Base-by-base conservation (phyloP, 2,329 filamentous ascomycete genomes). In the Epichloe sp. region DNA sequence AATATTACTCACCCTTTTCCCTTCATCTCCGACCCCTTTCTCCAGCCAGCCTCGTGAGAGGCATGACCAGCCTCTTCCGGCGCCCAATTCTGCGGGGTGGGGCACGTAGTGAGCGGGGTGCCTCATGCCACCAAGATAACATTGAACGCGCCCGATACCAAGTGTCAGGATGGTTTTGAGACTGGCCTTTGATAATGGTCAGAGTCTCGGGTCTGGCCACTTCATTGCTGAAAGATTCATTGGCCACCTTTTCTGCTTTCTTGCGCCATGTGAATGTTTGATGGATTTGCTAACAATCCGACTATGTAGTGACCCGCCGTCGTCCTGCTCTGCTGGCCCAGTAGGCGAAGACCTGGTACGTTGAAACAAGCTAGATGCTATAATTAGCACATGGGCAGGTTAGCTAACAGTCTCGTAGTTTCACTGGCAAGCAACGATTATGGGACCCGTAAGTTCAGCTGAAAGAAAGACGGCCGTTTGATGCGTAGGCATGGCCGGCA, bases 381-480 rank as follows among this genome's bases (percentile, higher is more conserved):
- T 11, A 26, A 31, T 3, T 15, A 37, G 15, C n/a, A 34, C 15
- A 12, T 17, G 26, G n/a, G 10, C 11, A 14, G 8, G 7, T 26
- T 8, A 31, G 47, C 60, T 67, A 53, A 68, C 60, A 31, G 15
- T 42, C 23, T 40, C 52, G 63, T 63, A 98, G 91, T 98, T 98
- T 69, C 93, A 97, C 83, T 98, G 93, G 93, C 93, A 98, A 84
- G 93, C 93, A 65, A 98, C 93, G 49, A 98, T 98, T 70, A 98
- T 98, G 93, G 93, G 93, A 73, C 93, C 93, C 69, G 88, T 95
- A 83, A 82, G 88, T 64, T 60, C 59, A 57, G 56, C 53, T 36
- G 41, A 48, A 49, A 36, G 19, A 5, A 17, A n/a, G 48, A 21
- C 34, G 38, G 45, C 26, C n/a, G 36, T 23, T 23, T n/a, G 23